Base-by-base conservation (phyloP, 2,329 filamentous ascomycete species). In the Pyricularia grisea region DNA sequence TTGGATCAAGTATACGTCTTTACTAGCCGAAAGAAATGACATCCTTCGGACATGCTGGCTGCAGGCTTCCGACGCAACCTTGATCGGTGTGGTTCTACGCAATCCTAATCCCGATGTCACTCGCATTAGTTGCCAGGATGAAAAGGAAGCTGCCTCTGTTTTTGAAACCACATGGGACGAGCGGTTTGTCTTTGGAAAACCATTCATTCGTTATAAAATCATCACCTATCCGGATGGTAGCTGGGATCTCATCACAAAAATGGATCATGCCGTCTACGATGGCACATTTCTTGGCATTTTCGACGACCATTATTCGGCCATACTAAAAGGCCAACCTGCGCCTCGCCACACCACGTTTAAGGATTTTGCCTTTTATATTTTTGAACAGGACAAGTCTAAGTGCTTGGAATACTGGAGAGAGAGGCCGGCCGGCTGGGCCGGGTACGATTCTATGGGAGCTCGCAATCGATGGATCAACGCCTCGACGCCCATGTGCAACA, bases 281-380 rank as follows among this genome's bases (percentile, higher is more conserved):
- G 78, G 78, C 1, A 79, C 78, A 3, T 71, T 79, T 1, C 73
- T 80, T 31, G 77, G 77, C 33, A 75, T 79, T 31, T 79, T 79
- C 58, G 78, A 76, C 69, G 74, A 75, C 20, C 75, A 79, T 10
- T 78, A 78, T 67, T 70, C 70, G 4, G 73, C 77, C 17, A 70
- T 77, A 27, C 70, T 69, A 67, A 63, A 71, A 25, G 70, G 70
- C 27, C 27, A 71, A 20, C 64, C 71, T 67, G 42, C 71, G 10
- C 69, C 71, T 12, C 63, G 63, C 11, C 68, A 66, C 66, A 69
- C 70, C 55, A 69, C 69, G 25, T 77, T 78, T 72, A 71, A 73
- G 28, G 70, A 74, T 42, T 77, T 78, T 70, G 72, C 71, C 5
- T 69, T 72, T 36, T 72, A 75, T 69, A 69, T 72, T 61, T 69